A percentile compares a stretch with the other conserved stretches of the same genome.
Evolutionary conservation across 2,329 filamentous ascomycete genomes (phyloP).

Genomic region (Colletotrichum somersetense): DNA sequence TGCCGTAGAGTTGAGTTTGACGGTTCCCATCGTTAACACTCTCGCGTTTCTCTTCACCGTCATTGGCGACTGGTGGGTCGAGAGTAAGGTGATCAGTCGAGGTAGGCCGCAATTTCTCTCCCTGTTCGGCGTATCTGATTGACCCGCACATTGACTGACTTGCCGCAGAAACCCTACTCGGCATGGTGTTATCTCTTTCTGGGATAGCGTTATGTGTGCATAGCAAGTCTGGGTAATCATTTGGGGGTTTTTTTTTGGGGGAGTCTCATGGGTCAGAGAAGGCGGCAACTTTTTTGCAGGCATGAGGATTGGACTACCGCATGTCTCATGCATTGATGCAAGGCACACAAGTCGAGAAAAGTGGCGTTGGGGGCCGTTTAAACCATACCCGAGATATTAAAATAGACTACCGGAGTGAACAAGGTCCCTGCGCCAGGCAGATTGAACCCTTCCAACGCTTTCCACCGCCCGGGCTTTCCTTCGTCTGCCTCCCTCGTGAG

Average conservation of each 20-base stretch:
- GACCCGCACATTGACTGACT: conserved; percentile 24
- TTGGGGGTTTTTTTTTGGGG: too few species aligned
- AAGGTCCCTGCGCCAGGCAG: conserved; percentile 32
- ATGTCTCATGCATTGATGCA: conserved; percentile 29
- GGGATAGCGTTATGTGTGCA: conserved; percentile 89
- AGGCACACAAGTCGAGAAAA: not conserved
- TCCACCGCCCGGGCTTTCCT: not conserved
- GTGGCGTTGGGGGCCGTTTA: conserved; percentile 16
- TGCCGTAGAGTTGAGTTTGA: conserved; percentile 83
- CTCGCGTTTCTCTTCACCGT: conserved; percentile 97
- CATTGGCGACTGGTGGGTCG: conserved; percentile 93
- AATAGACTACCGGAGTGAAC: conserved; percentile 13
- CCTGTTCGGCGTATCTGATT: not conserved
- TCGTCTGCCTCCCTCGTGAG: not conserved
- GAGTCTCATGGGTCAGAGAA: not conserved
- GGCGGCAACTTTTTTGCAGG: not conserved
- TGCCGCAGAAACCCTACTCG: conserved; percentile 79
- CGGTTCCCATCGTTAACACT: conserved; percentile 94
- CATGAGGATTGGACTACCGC: not conserved
- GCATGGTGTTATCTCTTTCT: conserved; percentile 81
- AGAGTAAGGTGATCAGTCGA: conserved; percentile 88
- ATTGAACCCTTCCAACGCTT: conserved; percentile 2
- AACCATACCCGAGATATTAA: not conserved
- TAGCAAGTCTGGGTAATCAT: conserved; percentile 59
- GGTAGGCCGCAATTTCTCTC: conserved; percentile 63